phyloP scores from a whole-genome alignment of 2,329 filamentous ascomycete genomes.

The Rhynchosporium graminicola region DNA sequence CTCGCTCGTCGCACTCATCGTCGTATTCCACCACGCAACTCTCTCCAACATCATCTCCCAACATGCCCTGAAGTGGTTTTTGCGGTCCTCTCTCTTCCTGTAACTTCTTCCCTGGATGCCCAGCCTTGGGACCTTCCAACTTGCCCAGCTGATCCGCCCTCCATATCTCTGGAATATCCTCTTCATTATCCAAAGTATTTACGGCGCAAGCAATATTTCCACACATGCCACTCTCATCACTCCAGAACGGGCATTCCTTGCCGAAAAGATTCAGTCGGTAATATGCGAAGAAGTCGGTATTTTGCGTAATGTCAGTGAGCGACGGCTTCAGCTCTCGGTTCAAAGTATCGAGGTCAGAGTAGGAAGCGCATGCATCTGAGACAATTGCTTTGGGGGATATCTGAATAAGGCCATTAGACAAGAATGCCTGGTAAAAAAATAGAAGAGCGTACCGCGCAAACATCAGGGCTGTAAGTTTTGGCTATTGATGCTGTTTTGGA shows the following conservation, averaged over 20 bases:
- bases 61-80: slow-evolving; percentile 74
- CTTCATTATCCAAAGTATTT: slow-evolving; percentile 91
- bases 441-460: slow-evolving; percentile 43
- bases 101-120: slow-evolving; percentile 76
- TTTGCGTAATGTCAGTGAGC: slow-evolving; percentile 76
- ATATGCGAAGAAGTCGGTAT: slow-evolving; percentile 97
- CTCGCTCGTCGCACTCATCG: slow-evolving; percentile 92
- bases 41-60: slow-evolving; percentile 87
- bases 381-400: slow-evolving; percentile 88
- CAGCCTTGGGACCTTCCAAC: slow-evolving; percentile 85
- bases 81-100: slow-evolving; percentile 68
- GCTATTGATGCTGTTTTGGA: slow-evolving; percentile 42
- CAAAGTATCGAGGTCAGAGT: slow-evolving; percentile 81
- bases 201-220: slow-evolving; percentile 97
- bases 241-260: slow-evolving; percentile 95
- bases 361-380: slow-evolving; percentile 91
- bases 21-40: slow-evolving; percentile 97
- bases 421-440: slow-evolving; percentile 35
- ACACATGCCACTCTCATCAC: slow-evolving; percentile 89
- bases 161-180: slow-evolving; percentile 91
- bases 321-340: slow-evolving; percentile 76
- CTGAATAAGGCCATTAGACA: slow-evolving; percentile 51
- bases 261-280: slow-evolving; percentile 95
- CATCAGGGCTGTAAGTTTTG: slow-evolving; percentile 42
- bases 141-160: slow-evolving; percentile 89